phyloP scores from a whole-genome alignment of 1,284 basidiomycete species.

The Grifola frondosa region DNA sequence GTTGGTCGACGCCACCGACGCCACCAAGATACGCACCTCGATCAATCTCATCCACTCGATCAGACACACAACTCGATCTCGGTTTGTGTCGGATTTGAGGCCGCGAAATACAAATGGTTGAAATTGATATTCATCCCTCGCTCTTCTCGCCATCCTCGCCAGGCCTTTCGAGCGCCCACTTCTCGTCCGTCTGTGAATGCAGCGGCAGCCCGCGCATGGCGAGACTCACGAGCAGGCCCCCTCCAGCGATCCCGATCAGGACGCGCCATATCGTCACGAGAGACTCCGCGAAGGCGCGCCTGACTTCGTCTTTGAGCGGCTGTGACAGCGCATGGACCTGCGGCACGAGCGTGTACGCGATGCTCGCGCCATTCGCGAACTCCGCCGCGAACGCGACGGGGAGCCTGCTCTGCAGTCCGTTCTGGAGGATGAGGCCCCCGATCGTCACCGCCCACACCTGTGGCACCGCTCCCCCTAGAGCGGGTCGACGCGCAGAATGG shows the following conservation, averaged over 20 bases:
- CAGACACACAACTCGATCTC: no score
- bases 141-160: background rate
- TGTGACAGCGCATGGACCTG: conserved; percentile 9
- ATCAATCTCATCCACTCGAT: no score
- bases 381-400: conserved; percentile 7
- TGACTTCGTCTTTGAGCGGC: conserved; percentile 14
- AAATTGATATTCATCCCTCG: no score
- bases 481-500: background rate
- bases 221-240: conserved; percentile 24
- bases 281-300: conserved; percentile 19
- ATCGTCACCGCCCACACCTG: conserved; percentile 27
- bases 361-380: conserved; percentile 13
- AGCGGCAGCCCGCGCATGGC: conserved; percentile 34
- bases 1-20: no score
- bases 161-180: conserved; percentile 26
- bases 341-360: conserved; percentile 23
- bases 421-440: conserved; percentile 25
- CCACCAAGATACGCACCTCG: no score
- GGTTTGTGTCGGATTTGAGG: no score
- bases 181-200: conserved; percentile 30
- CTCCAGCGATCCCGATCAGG: conserved; percentile 17
- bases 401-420: conserved; percentile 10
- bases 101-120: no score
- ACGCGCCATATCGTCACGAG: conserved; percentile 22
- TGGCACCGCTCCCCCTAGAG: conserved; percentile 6